Evolutionary conservation across 192 early-diverging fungal genomes (phyloP).

Genomic region (Backusella parvicylindrica): DNA sequence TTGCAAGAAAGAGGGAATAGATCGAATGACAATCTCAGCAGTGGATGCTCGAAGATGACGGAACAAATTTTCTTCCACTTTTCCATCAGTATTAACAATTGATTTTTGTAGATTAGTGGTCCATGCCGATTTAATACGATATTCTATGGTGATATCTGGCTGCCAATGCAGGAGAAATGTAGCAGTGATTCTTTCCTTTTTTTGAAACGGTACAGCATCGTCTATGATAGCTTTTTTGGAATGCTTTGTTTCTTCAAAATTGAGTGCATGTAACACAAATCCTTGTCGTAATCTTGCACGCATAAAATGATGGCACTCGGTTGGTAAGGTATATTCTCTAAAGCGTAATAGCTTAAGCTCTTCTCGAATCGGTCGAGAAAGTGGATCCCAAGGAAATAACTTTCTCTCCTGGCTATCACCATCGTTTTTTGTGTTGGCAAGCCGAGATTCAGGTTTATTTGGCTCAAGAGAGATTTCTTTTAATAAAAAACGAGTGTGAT

Average conservation of each 20-base stretch:
- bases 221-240: conserved; percentile 4
- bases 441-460: conserved; percentile 7
- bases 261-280: conserved; percentile 59
- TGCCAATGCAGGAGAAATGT: conserved; percentile 69
- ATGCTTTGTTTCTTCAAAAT: conserved; percentile 39
- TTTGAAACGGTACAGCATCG: background rate
- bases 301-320: conserved; percentile 58
- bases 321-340: conserved; percentile 60
- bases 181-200: conserved; percentile 53
- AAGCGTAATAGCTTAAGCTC: conserved; percentile 59
- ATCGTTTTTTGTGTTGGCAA: background rate
- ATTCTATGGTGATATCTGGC: conserved; percentile 73
- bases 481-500: conserved; percentile 47
- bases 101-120: background rate
- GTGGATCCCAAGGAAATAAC: conserved; percentile 64
- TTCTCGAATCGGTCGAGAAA: conserved; percentile 54
- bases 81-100: background rate
- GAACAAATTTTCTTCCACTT: conserved; percentile 15
- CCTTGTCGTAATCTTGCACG: conserved; percentile 68
- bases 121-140: conserved; percentile 57
- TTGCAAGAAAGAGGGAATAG: conserved; percentile 43
- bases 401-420: background rate
- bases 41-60: conserved; percentile 40
- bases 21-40: conserved; percentile 47
- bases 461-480: conserved; percentile 38